These are phyloP conservation scores for Solanum ossicruentum DNA, from an alignment of 257 asterid genomes.

Conservation along the genomic window DNA sequence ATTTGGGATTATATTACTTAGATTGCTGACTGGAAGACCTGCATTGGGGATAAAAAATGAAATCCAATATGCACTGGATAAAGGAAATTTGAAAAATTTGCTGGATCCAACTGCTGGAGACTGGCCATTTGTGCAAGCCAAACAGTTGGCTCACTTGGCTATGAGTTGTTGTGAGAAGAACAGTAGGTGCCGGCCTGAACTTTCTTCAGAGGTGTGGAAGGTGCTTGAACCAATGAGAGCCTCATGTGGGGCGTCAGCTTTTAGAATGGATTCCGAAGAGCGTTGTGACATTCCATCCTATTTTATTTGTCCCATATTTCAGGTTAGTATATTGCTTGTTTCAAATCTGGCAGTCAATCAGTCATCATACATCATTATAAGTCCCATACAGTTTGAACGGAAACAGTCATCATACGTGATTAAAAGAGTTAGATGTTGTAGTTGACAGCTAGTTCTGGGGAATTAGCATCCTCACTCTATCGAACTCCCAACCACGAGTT, in stretches of 20 bases:
- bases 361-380: neutral
- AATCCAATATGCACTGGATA: conserved; percentile 49
- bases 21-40: conserved; percentile 71
- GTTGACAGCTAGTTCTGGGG: neutral
- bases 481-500: neutral
- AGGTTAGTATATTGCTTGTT: conserved; percentile 33
- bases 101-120: conserved; percentile 89
- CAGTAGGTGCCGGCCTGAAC: conserved; percentile 57
- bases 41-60: conserved; percentile 52
- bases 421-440: neutral
- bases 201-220: conserved; percentile 66
- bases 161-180: conserved; percentile 45
- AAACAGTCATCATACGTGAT: neutral
- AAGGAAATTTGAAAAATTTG: conserved; percentile 50
- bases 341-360: neutral
- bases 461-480: neutral
- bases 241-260: conserved; percentile 52
- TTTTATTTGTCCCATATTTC: conserved; percentile 84
- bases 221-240: conserved; percentile 75
- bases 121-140: conserved; percentile 96
- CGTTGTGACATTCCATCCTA: conserved; percentile 43
- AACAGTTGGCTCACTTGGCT: conserved; percentile 80
- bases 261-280: conserved; percentile 35
- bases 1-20: conserved; percentile 60
- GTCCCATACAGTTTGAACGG: neutral